Evolutionary conservation across 2,329 filamentous ascomycete species (phyloP).

Genomic region (Cladosporium halotolerans): DNA sequence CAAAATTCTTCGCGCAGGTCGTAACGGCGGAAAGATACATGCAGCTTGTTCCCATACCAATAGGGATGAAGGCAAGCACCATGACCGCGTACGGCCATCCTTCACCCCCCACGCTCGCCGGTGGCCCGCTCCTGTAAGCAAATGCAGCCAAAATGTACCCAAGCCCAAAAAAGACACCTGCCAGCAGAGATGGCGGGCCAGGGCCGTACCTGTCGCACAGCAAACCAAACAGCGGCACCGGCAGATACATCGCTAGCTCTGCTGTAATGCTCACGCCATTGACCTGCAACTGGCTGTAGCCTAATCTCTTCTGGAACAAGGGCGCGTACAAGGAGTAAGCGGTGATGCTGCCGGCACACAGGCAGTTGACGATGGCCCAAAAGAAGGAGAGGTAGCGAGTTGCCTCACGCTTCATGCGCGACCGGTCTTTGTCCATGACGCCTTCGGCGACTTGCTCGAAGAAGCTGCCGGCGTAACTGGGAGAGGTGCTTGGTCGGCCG

Average conservation of each 20-base stretch:
- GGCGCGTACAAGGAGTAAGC: constrained; percentile 92
- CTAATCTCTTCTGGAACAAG: constrained; percentile 76
- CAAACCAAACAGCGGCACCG: constrained; percentile 84
- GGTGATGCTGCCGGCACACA: constrained; percentile 86
- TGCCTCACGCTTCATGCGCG: constrained; percentile 47
- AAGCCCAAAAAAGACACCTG: constrained; percentile 66
- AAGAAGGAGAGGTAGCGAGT: constrained; percentile 51
- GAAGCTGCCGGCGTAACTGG: constrained; percentile 47
- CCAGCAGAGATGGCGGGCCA: constrained; percentile 65
- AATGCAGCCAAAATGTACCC: constrained; percentile 81
- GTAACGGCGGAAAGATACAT: constrained; percentile 92
- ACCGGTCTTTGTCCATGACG: constrained; percentile 52
- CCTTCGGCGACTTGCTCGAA: constrained; percentile 56
- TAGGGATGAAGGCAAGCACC: constrained; percentile 74
- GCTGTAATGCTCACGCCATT: constrained; percentile 84
- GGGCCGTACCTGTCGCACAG: constrained; percentile 85
- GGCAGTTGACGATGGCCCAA: constrained; percentile 56
- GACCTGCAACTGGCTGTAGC: constrained; percentile 86
- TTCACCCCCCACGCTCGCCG: constrained; percentile 43
- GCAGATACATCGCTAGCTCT: constrained; percentile 82
- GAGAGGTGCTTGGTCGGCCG: constrained; percentile 34
- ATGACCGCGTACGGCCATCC: constrained; percentile 74
- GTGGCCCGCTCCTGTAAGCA: constrained; percentile 60
- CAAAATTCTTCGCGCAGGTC: constrained; percentile 97
- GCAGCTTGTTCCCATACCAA: constrained; percentile 76